Base-by-base conservation (phyloP, 768 basidiomycete species). In the Amanita rimosa region DNA sequence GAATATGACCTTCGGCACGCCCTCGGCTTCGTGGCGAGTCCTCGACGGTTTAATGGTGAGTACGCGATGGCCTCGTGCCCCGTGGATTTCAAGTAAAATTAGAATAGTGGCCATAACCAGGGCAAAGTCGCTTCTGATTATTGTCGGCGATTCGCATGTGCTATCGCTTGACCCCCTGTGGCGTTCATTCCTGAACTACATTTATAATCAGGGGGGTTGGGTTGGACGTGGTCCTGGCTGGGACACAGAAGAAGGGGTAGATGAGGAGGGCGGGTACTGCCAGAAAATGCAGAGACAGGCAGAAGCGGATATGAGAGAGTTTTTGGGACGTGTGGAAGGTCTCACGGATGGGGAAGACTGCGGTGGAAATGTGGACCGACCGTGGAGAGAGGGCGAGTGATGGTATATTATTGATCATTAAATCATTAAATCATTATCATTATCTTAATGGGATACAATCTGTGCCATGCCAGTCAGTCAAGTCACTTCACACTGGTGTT, bases 91-190 rank as follows among this genome's bases (percentile, higher is more conserved):
- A 11, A 4, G 22, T 31, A 31, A 31, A 13, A 24, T 35, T 34
- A 8, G 14, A 27, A 29, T 53, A 80, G 78, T 83, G 9, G 78
- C 80, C 2, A 63, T 83, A 11, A 83, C 81, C 0, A 71, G 81
- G 36, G 79, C 81, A 0, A 66, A 79, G 53, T 75, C 79, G 0
- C 63, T 83, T 1, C 64, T 83, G 6, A 70, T 82, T 57, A 64
- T 83, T 41, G 59, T 83, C 21, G 81, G 81, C 3, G 74, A 83
- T 52, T 76, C 79, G 0, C 58, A 66, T 6, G 76, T 81, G 3
- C 64, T 83, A 0, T 74, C 73, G 6, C 67, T 82, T 1, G 81
- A 83, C 52, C 79, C 80, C 0, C 63, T 81, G 2, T 82, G 81
- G 81, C 63, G 79, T 3, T 59, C 63, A 0, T 81, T 81, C 65